A percentile compares a stretch with the other conserved stretches of the same genome.
Evolutionary conservation across 208 protist species (phyloP).

Genomic region (Tritrichomonas foetus): DNA sequence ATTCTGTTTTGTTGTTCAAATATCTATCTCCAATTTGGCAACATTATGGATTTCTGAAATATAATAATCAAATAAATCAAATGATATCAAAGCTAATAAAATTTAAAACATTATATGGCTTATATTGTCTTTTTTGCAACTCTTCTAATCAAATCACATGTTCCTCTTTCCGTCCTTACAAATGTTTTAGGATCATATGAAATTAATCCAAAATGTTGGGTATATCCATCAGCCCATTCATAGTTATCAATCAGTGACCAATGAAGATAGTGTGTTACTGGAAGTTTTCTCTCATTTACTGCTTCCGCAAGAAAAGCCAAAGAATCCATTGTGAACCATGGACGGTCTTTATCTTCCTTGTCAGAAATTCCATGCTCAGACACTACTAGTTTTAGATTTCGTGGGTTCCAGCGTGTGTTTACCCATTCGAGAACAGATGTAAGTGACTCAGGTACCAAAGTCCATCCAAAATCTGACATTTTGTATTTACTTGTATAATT

Average conservation of each 20-base stretch:
- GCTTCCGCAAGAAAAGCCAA: not conserved
- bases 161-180: not conserved
- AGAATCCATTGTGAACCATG: not conserved
- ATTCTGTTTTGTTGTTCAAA: too few species aligned
- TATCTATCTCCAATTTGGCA: too few species aligned
- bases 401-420: not conserved
- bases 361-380: not conserved
- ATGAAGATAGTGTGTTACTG: conserved; percentile 46
- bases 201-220: conserved; percentile 50
- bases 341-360: not conserved
- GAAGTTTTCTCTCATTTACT: conserved; percentile 25
- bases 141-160: not conserved
- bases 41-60: too few species aligned
- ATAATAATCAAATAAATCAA: too few species aligned
- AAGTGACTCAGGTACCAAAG: not conserved
- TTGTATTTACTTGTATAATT: not conserved
- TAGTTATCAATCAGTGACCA: conserved; percentile 57
- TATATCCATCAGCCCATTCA: conserved; percentile 57
- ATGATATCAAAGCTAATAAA: too few species aligned
- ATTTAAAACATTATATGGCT: too few species aligned
- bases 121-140: too few species aligned
- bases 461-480: not conserved
- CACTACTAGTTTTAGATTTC: not conserved
- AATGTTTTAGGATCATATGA: conserved; percentile 30
- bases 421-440: not conserved